Base-by-base conservation (phyloP, 495 filamentous ascomycete genomes). In the Hypoxylon trugodes region DNA sequence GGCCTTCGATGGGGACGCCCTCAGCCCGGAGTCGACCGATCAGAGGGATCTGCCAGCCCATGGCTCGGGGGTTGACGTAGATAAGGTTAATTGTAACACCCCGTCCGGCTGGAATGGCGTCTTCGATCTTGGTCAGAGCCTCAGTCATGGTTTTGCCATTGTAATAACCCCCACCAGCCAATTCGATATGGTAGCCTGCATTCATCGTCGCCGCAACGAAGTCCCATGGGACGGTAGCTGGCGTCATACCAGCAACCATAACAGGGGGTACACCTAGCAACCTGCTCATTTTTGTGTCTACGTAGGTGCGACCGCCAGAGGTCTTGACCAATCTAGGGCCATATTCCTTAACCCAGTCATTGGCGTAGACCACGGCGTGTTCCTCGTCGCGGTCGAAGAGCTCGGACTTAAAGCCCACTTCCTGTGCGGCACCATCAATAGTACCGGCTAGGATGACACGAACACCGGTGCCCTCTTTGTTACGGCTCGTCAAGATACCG, bases 261-360 rank as follows among this genome's bases (percentile, higher is more conserved):
- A 96, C 78, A 0, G 90, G 95, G 9, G 95, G 93, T 12, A 96
- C 82, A 30, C 95, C 93, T 28, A 98, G 80, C 16, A 97, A 79
- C 65, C 93, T 83, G 77, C 92, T 97, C 91, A 98, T 97, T 83
- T 96, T 97, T 36, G 95, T 98, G 76, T 97, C 93, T 22, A 98
- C 95, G 55, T 89, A 96, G 0, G 89, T 96, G 70, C 89, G 85
- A 18, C 95, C 95, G 42, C 82, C 82, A 5, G 92, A 92, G 16
- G 91, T 97, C 79, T 90, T 92, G 65, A 93, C 86, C 36, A 98
- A 83, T 46, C 86, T 87, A 2, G 95, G 95, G 13, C 95, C 92
- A 72, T 95, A 89, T 72, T 97, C 92, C 74, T 95, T 94, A 37
- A 98, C 93, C 95, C 95, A 99, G 73, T 99, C 91, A n/a, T 92